Evolutionary conservation across 202 grass and related monocot genomes (phyloP).

Genomic region (Setaria italica): DNA sequence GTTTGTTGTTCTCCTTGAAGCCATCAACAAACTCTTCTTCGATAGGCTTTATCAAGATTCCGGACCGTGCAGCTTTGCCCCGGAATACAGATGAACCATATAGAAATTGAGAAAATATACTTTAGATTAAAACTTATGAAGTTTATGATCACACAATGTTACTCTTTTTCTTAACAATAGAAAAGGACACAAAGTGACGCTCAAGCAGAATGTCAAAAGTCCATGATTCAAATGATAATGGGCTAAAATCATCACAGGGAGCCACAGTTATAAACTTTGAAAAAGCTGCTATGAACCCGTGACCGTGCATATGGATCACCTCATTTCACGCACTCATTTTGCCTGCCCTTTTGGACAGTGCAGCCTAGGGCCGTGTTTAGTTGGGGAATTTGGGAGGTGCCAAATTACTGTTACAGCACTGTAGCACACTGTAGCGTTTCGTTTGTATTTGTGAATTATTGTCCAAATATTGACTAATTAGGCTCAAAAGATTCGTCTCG

Average conservation of each 20-base stretch:
- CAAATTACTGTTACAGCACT: too few species aligned
- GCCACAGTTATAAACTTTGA: conserved; percentile 31
- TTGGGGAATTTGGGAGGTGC: too few species aligned
- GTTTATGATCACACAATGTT: background rate
- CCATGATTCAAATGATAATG: conserved; percentile 41
- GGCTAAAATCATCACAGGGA: conserved; percentile 3
- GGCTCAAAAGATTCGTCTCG: too few species aligned
- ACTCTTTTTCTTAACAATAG: background rate
- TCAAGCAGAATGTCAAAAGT: conserved; percentile 16
- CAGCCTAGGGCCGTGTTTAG: too few species aligned
- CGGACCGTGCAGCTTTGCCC: background rate
- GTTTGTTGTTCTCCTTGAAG: conserved; percentile 41
- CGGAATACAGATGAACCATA: too few species aligned
- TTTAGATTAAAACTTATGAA: background rate
- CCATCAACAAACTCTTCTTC: background rate
- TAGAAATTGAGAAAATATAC: background rate
- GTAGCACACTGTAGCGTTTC: too few species aligned
- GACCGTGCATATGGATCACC: conserved; percentile 48
- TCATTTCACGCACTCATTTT: conserved; percentile 52
- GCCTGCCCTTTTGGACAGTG: conserved; percentile 44
- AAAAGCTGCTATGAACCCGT: conserved; percentile 36
- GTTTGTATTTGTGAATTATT: too few species aligned
- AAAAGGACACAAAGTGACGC: background rate
- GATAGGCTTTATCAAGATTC: background rate
- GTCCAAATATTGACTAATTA: too few species aligned